A percentile compares a stretch with the other conserved stretches of the same genome.
phyloP scores from a whole-genome alignment of 306 rosid genomes.

The Quercus berberidifolia region DNA sequence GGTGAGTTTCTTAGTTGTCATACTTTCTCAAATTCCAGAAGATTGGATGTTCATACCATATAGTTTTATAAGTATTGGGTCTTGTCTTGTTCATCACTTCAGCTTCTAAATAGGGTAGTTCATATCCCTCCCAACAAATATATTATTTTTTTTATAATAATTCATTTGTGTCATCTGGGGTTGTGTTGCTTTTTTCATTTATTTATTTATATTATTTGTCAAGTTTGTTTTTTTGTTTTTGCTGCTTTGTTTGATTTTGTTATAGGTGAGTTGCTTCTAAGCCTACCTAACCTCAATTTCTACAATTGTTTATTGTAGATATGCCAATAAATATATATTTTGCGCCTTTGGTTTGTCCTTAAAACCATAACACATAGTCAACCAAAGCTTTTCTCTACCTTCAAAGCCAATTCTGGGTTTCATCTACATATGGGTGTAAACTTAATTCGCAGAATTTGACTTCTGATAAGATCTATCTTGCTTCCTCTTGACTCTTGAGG shows the following conservation, averaged over 20 bases:
- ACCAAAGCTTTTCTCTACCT: slow-evolving; percentile 22
- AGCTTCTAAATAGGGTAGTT: slow-evolving; percentile 12
- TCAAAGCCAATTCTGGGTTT: slow-evolving; percentile 17
- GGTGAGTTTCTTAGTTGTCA: slow-evolving; percentile 22
- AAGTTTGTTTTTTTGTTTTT: slow-evolving; percentile 13
- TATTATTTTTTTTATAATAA: background rate
- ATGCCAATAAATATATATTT: slow-evolving; percentile 21
- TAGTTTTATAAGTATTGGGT: background rate
- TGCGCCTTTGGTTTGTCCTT: slow-evolving; percentile 17
- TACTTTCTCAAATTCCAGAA: slow-evolving; percentile 35
- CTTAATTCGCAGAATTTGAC: slow-evolving; percentile 20
- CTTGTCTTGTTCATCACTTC: slow-evolving; percentile 11
- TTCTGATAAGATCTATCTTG: slow-evolving; percentile 2
- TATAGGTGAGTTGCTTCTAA: slow-evolving; percentile 30
- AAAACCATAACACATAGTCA: slow-evolving; percentile 23
- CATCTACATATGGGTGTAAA: slow-evolving; percentile 29
- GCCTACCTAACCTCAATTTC: slow-evolving; percentile 35
- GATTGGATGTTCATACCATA: background rate
- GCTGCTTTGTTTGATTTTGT: background rate
- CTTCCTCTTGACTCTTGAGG: slow-evolving; percentile 20
- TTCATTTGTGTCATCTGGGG: background rate
- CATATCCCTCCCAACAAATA: slow-evolving; percentile 11
- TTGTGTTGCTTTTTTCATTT: background rate
- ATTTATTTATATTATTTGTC: slow-evolving; percentile 7
- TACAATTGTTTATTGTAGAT: slow-evolving; percentile 8